phyloP scores from a whole-genome alignment of 1,139 yeast genomes.

The Suhomyces taliae region DNA sequence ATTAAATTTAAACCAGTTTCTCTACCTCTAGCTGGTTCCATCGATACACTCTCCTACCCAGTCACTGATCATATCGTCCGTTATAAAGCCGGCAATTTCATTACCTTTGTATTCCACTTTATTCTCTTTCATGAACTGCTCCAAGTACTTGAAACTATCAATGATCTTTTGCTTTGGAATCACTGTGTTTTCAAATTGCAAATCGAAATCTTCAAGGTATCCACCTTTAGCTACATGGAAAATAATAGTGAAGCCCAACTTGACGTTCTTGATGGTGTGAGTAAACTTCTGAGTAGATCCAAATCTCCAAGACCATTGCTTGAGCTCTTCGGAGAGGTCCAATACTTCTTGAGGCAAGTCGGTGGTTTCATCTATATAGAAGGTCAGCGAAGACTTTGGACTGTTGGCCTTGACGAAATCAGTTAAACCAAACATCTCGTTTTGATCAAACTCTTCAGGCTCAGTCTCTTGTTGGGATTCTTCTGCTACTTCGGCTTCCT shows the following conservation, averaged over 20 bases:
- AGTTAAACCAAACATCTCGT: conserved; percentile 36
- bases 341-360: conserved; percentile 49
- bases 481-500: not conserved
- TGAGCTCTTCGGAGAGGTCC: conserved; percentile 44
- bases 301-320: conserved; percentile 68
- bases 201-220: conserved; percentile 22
- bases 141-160: conserved; percentile 32
- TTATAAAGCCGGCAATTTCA: conserved; percentile 45
- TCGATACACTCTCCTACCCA: conserved; percentile 52
- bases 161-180: conserved; percentile 18
- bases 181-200: conserved; percentile 17
- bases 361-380: conserved; percentile 27
- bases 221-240: conserved; percentile 47
- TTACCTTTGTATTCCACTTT: conserved; percentile 42
- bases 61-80: conserved; percentile 44
- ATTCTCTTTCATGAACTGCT: conserved; percentile 25
- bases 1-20: no score
- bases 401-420: conserved; percentile 28
- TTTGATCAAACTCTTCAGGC: conserved; percentile 23
- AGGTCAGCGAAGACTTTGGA: conserved; percentile 10
- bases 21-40: conserved; percentile 37
- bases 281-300: conserved; percentile 71
- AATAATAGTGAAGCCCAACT: conserved; percentile 31
- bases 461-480: conserved; percentile 12
- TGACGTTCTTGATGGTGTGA: conserved; percentile 39